These are phyloP conservation scores for Dioszegia aurantiaca DNA, from an alignment of 768 basidiomycete genomes.

Conservation along the genomic window DNA sequence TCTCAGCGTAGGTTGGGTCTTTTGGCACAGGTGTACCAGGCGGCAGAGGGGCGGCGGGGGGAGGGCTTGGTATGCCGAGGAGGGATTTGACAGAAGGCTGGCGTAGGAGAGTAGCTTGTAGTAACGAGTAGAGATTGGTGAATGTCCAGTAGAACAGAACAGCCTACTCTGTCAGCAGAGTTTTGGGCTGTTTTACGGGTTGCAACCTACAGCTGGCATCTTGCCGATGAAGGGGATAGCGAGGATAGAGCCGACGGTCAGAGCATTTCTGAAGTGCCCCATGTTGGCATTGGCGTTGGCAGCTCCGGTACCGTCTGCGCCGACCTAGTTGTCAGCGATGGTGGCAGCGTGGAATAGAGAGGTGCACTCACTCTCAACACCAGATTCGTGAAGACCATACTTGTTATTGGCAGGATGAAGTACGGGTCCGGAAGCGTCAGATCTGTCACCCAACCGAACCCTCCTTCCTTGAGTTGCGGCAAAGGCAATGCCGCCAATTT, in stretches of 20 bases:
- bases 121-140: slow-evolving; percentile 58
- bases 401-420: slow-evolving; percentile 66
- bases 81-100: slow-evolving; percentile 24
- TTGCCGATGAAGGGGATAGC: slow-evolving; percentile 59
- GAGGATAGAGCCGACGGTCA: slow-evolving; percentile 62
- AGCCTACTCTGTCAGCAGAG: slow-evolving; percentile 54
- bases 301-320: slow-evolving; percentile 57
- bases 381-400: slow-evolving; percentile 62
- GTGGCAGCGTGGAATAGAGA: too few relatives aligned
- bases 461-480: slow-evolving; percentile 71
- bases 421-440: slow-evolving; percentile 75
- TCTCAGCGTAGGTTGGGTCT: slow-evolving; percentile 30
- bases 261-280: slow-evolving; percentile 66
- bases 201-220: slow-evolving; percentile 65
- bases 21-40: slow-evolving; percentile 3
- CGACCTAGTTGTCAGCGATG: slow-evolving; percentile 54
- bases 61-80: slow-evolving; percentile 34
- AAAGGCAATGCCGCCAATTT: slow-evolving; percentile 69
- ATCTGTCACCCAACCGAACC: slow-evolving; percentile 70
- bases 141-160: slow-evolving; percentile 62
- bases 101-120: slow-evolving; percentile 60
- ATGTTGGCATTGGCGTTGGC: slow-evolving; percentile 53
- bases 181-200: neutral
- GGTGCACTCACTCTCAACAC: slow-evolving; percentile 64
- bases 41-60: slow-evolving; percentile 23